phyloP scores from a whole-genome alignment of 306 rosid genomes.

The Malus fusca region DNA sequence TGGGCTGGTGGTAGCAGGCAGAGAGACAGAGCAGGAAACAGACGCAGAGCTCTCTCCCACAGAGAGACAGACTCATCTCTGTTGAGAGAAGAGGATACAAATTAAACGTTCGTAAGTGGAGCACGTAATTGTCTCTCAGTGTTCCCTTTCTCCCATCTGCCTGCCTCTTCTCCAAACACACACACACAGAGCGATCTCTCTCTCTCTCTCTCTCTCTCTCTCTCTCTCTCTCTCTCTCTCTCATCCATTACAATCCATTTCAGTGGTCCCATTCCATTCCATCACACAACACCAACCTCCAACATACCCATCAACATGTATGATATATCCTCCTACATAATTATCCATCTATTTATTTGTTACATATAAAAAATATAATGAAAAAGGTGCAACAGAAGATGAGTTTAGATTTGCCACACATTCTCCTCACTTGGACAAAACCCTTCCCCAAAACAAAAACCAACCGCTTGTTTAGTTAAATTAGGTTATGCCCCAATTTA shows the following conservation, averaged over 20 bases:
- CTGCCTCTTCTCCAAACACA: slow-evolving; percentile 49
- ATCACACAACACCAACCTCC: slow-evolving; percentile 28
- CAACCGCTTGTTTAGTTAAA: neutral
- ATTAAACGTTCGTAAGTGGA: slow-evolving; percentile 53
- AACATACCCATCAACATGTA: slow-evolving; percentile 20
- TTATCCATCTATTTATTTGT: no score
- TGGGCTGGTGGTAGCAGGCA: neutral
- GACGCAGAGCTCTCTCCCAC: slow-evolving; percentile 23
- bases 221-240: neutral
- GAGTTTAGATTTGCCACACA: slow-evolving; percentile 18
- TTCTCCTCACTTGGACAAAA: neutral
- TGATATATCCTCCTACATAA: no score
- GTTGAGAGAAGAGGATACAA: slow-evolving; percentile 39
- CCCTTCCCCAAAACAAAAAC: neutral
- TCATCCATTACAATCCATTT: slow-evolving; percentile 44
- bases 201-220: no score
- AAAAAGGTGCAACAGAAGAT: neutral
- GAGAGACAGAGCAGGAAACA: slow-evolving; percentile 2
- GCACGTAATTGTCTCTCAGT: slow-evolving; percentile 59
- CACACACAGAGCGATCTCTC: slow-evolving; percentile 32
- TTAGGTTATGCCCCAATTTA: neutral
- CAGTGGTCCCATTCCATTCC: slow-evolving; percentile 62
- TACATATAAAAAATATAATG: neutral
- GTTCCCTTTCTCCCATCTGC: slow-evolving; percentile 81
- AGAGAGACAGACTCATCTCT: slow-evolving; percentile 40